Evolutionary conservation across 768 basidiomycete species (phyloP), one percentile per base, ranked within the genome.

Genomic region (Tulasnella sp.): DNA sequence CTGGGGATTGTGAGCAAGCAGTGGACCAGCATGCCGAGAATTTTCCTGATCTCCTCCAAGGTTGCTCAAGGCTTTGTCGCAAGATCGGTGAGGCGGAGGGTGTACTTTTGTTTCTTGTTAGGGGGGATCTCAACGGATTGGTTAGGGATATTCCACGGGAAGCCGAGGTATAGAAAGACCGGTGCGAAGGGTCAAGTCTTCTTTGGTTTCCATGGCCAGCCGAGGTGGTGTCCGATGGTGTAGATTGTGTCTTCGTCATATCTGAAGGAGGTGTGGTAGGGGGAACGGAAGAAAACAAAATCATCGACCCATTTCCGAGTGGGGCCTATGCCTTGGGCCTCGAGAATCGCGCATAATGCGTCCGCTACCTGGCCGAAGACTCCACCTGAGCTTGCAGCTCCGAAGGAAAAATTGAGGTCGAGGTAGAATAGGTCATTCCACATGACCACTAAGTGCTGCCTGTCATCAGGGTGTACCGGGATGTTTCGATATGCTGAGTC

Each of bases 251-350:
- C 76, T 69, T 80, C 77, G 7, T 35, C 6, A 26, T 69, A 32
- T 6, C 8, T n/a, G 67, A 62, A 73, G 74, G 77, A 77, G 79
- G 0, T 71, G 32, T 35, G 79, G 0, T 76, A 72, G 3, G 67
- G 67, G 75, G 14, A 81, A 74, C 2, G 79, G 77, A 4, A 81
- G 68, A 76, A 72, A 12, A 77, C 67, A 69, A 82, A 82, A 62
- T 83, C 78, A 76, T 83, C 81, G 0, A 82, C 81, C 82, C 82
- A 83, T 72, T 82, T 83, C n/a, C 62, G 29, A 12, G 80, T 72
- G 3, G 72, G 75, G 16, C 34, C 19, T 37, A 79, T 70, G 4
- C 72, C 75, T 6, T 72, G 35, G 22, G 71, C 63, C 19, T 42
- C 1, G 74, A 79, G 81, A 22, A 83, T 79, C 4, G 71, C 76